A percentile compares a stretch with the other conserved stretches of the same genome.
phyloP scores from a whole-genome alignment of 177 flowering plant genomes.

The Vitis hybrid region DNA sequence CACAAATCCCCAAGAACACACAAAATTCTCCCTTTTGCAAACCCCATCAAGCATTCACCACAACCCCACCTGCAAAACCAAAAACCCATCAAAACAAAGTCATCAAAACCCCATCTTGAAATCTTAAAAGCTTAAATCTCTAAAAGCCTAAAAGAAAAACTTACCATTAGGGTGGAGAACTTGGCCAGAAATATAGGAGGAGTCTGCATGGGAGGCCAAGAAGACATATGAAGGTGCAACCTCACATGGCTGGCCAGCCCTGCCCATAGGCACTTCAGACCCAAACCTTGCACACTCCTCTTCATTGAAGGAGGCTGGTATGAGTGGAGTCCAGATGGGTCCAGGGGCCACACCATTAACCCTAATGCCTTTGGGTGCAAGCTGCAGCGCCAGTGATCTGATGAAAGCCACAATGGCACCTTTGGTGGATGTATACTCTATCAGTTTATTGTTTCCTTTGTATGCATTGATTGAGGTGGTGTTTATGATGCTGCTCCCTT shows the following conservation, averaged over 20 bases:
- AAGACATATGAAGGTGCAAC: slow-evolving; percentile 68
- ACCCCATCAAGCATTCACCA: slow-evolving; percentile 41
- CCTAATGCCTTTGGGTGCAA: slow-evolving; percentile 53
- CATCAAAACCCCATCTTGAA: not conserved
- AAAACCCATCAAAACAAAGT: not conserved
- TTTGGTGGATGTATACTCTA: slow-evolving; percentile 73
- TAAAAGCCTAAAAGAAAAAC: not conserved
- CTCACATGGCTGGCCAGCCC: slow-evolving; percentile 78
- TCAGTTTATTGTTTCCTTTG: slow-evolving; percentile 43
- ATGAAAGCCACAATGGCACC: slow-evolving; percentile 79
- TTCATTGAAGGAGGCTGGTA: slow-evolving; percentile 60
- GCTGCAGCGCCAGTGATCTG: slow-evolving; percentile 55
- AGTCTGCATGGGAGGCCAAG: slow-evolving; percentile 52
- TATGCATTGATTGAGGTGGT: slow-evolving; percentile 62
- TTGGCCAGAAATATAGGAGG: slow-evolving; percentile 74
- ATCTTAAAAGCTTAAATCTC: not conserved
- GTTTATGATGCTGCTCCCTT: slow-evolving; percentile 63
- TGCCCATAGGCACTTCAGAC: slow-evolving; percentile 60
- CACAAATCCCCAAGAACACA: no score
- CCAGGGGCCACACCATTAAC: slow-evolving; percentile 81
- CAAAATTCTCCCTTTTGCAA: no score
- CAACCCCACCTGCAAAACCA: slow-evolving; percentile 39
- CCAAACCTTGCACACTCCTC: slow-evolving; percentile 56
- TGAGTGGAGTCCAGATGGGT: slow-evolving; percentile 81
- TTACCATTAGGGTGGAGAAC: slow-evolving; percentile 81